Base-by-base conservation (phyloP, 2,329 filamentous ascomycete species). In the Colletotrichum abscissum region DNA sequence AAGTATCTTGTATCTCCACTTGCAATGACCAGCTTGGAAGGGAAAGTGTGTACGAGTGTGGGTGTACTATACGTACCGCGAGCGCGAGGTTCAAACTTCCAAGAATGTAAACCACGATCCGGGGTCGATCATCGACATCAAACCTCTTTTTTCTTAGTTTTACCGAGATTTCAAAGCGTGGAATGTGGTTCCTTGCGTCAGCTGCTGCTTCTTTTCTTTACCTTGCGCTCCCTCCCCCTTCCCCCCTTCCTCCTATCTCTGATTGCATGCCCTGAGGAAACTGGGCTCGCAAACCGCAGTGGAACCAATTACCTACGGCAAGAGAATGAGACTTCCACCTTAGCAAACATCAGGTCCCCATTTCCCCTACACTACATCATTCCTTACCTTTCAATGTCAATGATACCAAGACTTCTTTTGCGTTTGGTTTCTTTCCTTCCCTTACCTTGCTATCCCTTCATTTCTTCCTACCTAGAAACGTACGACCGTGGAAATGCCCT, bases 171-270 rank as follows among this genome's bases (percentile, higher is more conserved):
- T 55, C 52, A 14, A 11, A 59, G 35, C 46, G 55, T 30, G 64
- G 38, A 49, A 63, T 49, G 66, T 55, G 49, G 66, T 69, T 69
- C 58, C 58, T 57, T 63, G 67, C 59, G 59, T 63, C 59, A 57
- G 67, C 33, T 63, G 46, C 24, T 30, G 38, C 38, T 62, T 46
- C 33, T 46, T 62, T 30, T 30, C 38, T 5, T 16, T 30, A 38
- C 35, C 16, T 22, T 49, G 19, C 42, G 42, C 42, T 49, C 42
- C 42, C 42, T n/a, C 6, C 42, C 38, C 42, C 42, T 8, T 16
- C 16, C 6, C 19, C 42, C 16, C 12, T 19, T 69, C 57, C 24
- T 69, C 57, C 57, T 62, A 11, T 57, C 28, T 54, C 60, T 57
- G 49, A 49, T 14, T 24, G 30, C 24, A 58, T 26, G 33, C 33